Base-by-base conservation (phyloP, 2,329 filamentous ascomycete genomes). In the Immersiporthe knoxdaviesiana region DNA sequence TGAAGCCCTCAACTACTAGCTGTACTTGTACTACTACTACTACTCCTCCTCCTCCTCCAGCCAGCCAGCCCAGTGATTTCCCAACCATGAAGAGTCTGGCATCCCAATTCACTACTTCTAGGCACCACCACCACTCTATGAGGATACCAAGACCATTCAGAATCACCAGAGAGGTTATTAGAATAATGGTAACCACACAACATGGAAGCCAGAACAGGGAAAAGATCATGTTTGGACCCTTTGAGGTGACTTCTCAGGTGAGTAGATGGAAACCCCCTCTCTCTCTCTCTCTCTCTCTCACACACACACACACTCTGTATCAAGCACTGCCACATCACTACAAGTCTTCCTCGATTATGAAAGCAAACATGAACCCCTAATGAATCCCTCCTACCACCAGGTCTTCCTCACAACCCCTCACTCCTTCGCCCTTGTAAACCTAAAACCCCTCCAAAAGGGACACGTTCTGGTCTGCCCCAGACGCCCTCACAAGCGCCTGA, bases 391-490 rank as follows among this genome's bases (percentile, higher is more conserved):
- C 3, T n/a, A n/a, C 16, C 16, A 35, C 16, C 21, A 97, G 92
- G 93, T 97, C 82, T 98, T 98, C 83, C 88, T 97, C 80, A 84
- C 85, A 73, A 97, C 94, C 1, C 85, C 87, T 0, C 85, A 91
- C 75, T 92, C 91, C 74, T 97, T 94, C 82, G 94, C 93, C 66
- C 85, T 98, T 72, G 94, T 98, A 69, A 99, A 99, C 82, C 88
- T 98, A 78, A 97, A 97, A 81, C 96, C 96, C 32, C 88, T 99
- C 50, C 87, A 97, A 1, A 94, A 94, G 0, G 96, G 96, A 68
- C 96, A 99, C 82, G 91, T 98, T 71, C 91, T 99, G 41, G 88
- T 99, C 71, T 97, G 92, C 73, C 93, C 96, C 0, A 86, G 88
- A 27, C 85, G 85, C 44, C 81, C 83, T 37, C 91, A 94, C 73